Conservation (phyloP, 2,329 filamentous ascomycete species). For the Ceratocystis lukuohia region DNA sequence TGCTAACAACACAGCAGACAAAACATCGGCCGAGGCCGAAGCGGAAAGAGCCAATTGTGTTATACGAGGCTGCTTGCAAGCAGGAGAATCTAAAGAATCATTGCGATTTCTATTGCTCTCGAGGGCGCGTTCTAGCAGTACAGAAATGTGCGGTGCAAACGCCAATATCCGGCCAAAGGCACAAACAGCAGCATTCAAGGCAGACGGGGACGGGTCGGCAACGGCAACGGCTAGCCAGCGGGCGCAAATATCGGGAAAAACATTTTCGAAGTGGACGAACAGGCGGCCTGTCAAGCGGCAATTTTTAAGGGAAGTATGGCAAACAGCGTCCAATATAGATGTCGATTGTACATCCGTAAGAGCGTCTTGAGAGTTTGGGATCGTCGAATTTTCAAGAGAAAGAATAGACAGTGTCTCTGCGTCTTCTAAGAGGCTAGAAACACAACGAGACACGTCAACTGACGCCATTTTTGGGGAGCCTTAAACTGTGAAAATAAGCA, state of each 20-base stretch:
- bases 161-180: conserved; percentile 71
- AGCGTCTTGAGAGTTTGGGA: conserved; percentile 26
- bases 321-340: conserved; percentile 57
- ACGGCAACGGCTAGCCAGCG: conserved; percentile 49
- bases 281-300: conserved; percentile 57
- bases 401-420: conserved; percentile 28
- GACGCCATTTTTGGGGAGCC: conserved; percentile 16
- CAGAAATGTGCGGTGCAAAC: conserved; percentile 65
- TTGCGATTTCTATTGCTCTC: background rate
- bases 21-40: conserved; percentile 22
- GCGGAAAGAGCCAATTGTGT: conserved; percentile 13
- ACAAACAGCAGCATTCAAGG: conserved; percentile 38
- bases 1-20: conserved; percentile 44
- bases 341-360: conserved; percentile 40
- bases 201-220: conserved; percentile 24
- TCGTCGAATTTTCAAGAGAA: conserved; percentile 35
- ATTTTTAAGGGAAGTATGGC: conserved; percentile 50
- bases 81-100: background rate
- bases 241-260: conserved; percentile 72
- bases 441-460: conserved; percentile 19
- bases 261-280: conserved; percentile 58
- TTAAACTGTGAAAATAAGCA: background rate
- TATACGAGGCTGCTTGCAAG: conserved; percentile 6
- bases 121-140: conserved; percentile 46
- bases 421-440: conserved; percentile 20